Percentiles rank a stretch among this genome's conserved stretches.
phyloP scores from a whole-genome alignment of 129 eudicot genomes.

The Flaveria sonorensis region DNA sequence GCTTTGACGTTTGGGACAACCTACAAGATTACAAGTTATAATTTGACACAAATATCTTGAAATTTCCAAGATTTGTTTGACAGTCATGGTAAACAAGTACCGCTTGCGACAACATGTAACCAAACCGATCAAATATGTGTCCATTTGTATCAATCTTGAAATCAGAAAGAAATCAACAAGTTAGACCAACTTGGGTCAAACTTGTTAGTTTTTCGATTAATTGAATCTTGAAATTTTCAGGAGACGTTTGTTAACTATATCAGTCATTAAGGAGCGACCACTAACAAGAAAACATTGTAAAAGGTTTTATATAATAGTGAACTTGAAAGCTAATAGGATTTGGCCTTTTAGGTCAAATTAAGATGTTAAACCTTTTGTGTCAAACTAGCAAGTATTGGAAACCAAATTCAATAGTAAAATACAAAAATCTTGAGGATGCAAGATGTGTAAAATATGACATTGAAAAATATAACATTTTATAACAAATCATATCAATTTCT shows the following conservation, averaged over 20 bases:
- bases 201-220: background rate
- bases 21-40: background rate
- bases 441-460: background rate
- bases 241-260: background rate
- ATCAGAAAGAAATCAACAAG: background rate
- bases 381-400: background rate
- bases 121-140: background rate
- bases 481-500: background rate
- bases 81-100: background rate
- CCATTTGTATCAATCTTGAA: background rate
- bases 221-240: background rate
- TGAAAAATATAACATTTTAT: background rate
- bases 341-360: background rate
- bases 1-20: conserved; percentile 27
- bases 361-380: background rate
- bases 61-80: conserved; percentile 1
- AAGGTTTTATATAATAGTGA: background rate
- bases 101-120: background rate
- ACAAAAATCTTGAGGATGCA: background rate
- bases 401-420: background rate
- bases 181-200: background rate
- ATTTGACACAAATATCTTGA: background rate
- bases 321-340: background rate
- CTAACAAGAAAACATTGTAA: background rate
- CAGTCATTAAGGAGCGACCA: background rate